Base-by-base conservation (phyloP, 768 basidiomycete species). In the Pleurotus citrinopileatus region DNA sequence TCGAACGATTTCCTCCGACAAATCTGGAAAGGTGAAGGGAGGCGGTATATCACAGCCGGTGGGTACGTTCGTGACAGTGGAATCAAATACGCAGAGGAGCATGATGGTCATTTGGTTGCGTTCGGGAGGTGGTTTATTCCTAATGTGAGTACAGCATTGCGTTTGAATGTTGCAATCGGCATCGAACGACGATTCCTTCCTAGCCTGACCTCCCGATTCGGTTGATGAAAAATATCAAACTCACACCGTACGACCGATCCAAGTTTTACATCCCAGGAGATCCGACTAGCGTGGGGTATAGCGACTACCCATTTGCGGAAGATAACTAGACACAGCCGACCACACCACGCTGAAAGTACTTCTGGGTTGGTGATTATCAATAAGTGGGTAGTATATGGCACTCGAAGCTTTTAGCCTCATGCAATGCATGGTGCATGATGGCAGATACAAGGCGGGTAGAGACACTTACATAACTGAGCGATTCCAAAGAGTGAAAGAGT, bases 141-240 rank as follows among this genome's bases (percentile, higher is more conserved):
- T 3, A 59, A 59, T 53, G 62, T 61, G 45, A 36, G 60, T 55
- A n/a, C 17, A 17, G n/a, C 17, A 36, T 48, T 56, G 20, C 25
- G 20, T 25, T 52, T 42, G 13, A 29, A 48, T 53, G 15, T 12
- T 25, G 22, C 22, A 28, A 20, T 54, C 20, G 20, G 12, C 32
- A 17, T n/a, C 17, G 45, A 19, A 37, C 15, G 28, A 37, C 22
- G 26, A 55, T 26, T 20, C 38, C 38, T 15, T 15, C 19, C 19
- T 22, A 68, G 70, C 68, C 68, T 7, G 70, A 71, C 51, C 63
- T 71, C 2, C 70, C 70, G 0, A 44, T 53, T n/a, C 62, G 70
- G 5, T 48, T 72, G 2, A 53, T 52, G 34, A 56, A 63, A 29
- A 42, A 62, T 26, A 34, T 67, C 1, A 52, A 63, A 0, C 55